phyloP scores from a whole-genome alignment of 2,329 filamentous ascomycete genomes.

The Fusarium sambucinum region DNA sequence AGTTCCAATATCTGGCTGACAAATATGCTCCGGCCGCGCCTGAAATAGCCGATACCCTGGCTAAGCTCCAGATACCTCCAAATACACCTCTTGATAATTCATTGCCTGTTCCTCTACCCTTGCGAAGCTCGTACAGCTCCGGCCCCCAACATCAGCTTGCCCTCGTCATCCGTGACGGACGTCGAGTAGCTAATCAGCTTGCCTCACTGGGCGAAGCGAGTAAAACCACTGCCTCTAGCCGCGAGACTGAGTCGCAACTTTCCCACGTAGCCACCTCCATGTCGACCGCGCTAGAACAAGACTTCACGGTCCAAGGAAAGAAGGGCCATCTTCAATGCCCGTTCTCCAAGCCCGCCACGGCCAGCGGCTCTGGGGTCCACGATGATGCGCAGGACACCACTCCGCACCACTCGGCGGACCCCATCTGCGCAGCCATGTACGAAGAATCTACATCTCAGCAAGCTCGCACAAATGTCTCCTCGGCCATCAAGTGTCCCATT shows the following conservation, averaged over 20 bases:
- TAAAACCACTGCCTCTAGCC: slow-evolving; percentile 64
- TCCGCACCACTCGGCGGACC: slow-evolving; percentile 66
- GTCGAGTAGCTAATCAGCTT: slow-evolving; percentile 67
- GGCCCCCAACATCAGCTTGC: slow-evolving; percentile 67
- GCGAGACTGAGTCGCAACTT: slow-evolving; percentile 60
- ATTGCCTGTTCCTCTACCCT: slow-evolving; percentile 66
- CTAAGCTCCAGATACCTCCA: slow-evolving; percentile 74
- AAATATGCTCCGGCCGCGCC: slow-evolving; percentile 75
- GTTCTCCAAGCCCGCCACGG: slow-evolving; percentile 68
- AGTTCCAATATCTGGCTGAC: slow-evolving; percentile 75
- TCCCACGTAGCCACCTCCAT: slow-evolving; percentile 65
- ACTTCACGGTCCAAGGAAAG: slow-evolving; percentile 89
- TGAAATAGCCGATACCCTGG: slow-evolving; percentile 75
- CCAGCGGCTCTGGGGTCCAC: slow-evolving; percentile 46
- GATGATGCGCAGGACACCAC: slow-evolving; percentile 54
- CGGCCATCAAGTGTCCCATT: slow-evolving; percentile 83
- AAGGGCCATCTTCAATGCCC: slow-evolving; percentile 85
- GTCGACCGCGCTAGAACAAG: slow-evolving; percentile 80
- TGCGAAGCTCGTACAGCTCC: slow-evolving; percentile 61
- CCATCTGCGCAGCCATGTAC: slow-evolving; percentile 73
- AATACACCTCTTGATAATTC: slow-evolving; percentile 62
- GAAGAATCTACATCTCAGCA: slow-evolving; percentile 69
- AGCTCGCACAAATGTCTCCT: slow-evolving; percentile 62
- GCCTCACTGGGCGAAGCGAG: slow-evolving; percentile 63
- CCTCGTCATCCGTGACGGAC: slow-evolving; percentile 73